Evolutionary conservation across 495 filamentous ascomycete genomes (phyloP).

Genomic region (Stereocaulon alpinum): DNA sequence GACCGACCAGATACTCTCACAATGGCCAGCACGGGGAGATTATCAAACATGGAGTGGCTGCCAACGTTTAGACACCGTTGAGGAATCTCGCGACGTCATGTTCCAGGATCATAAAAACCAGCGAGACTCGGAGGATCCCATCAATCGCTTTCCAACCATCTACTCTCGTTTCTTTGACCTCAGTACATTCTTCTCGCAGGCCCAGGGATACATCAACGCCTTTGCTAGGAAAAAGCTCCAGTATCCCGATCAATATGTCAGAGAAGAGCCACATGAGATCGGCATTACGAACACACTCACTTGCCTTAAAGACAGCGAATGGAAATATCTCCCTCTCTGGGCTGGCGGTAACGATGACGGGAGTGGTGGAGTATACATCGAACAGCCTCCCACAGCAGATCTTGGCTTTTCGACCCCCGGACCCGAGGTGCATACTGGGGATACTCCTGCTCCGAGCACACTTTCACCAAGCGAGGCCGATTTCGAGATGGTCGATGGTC

Average conservation of each 20-base stretch:
- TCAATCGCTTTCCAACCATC: too few species aligned
- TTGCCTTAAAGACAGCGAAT: slow-evolving; percentile 40
- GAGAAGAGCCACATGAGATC: slow-evolving; percentile 10
- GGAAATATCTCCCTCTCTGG: slow-evolving; percentile 44
- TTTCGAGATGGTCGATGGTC: slow-evolving; percentile 21
- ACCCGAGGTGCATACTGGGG: slow-evolving; percentile 33
- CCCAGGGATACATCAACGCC: slow-evolving; percentile 12
- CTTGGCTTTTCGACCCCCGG: slow-evolving; percentile 35
- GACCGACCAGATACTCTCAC: neutral
- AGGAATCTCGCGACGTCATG: neutral
- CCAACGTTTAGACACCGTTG: too few species aligned
- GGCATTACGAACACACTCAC: slow-evolving; percentile 34
- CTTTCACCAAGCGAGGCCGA: slow-evolving; percentile 24
- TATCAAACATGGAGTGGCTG: neutral
- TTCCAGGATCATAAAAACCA: too few species aligned
- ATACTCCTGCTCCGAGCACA: slow-evolving; percentile 22
- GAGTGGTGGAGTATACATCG: slow-evolving; percentile 41
- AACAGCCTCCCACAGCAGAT: slow-evolving; percentile 33
- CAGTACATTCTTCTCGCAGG: slow-evolving; percentile 13
- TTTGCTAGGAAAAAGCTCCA: slow-evolving; percentile 22
- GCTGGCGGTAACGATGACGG: slow-evolving; percentile 47
- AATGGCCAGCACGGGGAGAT: neutral
- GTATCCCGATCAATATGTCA: slow-evolving; percentile 1
- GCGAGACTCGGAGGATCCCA: too few species aligned
- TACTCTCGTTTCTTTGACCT: slow-evolving; percentile 9